Evolutionary conservation across 306 rosid species (phyloP).

Genomic region (Malus sieversii): DNA sequence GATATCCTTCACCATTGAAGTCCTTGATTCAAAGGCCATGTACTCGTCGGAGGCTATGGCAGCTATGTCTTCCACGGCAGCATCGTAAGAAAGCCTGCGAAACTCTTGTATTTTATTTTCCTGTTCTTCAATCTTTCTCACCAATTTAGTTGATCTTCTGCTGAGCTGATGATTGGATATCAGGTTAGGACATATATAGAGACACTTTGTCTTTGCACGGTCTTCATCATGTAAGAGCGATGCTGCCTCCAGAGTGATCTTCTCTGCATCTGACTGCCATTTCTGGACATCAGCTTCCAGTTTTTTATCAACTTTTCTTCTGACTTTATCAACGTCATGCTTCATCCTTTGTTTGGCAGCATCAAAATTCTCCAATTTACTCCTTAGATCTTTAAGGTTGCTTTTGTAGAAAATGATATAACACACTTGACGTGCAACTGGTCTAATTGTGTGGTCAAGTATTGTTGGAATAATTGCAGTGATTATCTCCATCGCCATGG

Average conservation of each 20-base stretch:
- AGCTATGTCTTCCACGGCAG: not conserved
- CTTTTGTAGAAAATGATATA: slow-evolving; percentile 2
- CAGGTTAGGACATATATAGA: no score
- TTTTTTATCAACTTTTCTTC: not conserved
- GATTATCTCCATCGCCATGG: no score
- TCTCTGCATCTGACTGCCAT: not conserved
- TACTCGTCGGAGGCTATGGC: not conserved
- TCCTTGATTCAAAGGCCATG: not conserved
- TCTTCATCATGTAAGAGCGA: not conserved
- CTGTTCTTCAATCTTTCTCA: no score
- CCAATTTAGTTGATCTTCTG: no score
- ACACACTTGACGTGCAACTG: slow-evolving; percentile 10
- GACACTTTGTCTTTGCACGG: no score
- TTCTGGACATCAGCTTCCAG: not conserved
- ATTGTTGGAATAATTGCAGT: not conserved
- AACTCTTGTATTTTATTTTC: not conserved
- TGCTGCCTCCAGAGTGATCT: not conserved
- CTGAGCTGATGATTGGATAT: no score
- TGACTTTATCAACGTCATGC: slow-evolving; percentile 7
- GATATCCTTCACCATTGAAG: not conserved
- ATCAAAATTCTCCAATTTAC: not conserved
- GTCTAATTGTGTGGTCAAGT: not conserved
- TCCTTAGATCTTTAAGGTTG: slow-evolving; percentile 2
- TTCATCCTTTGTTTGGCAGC: not conserved
- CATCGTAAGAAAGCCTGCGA: not conserved